Percentiles rank a stretch among this genome's conserved stretches.
Conservation (phyloP, 495 filamentous ascomycete genomes). For the Penicillium chermesinum region DNA sequence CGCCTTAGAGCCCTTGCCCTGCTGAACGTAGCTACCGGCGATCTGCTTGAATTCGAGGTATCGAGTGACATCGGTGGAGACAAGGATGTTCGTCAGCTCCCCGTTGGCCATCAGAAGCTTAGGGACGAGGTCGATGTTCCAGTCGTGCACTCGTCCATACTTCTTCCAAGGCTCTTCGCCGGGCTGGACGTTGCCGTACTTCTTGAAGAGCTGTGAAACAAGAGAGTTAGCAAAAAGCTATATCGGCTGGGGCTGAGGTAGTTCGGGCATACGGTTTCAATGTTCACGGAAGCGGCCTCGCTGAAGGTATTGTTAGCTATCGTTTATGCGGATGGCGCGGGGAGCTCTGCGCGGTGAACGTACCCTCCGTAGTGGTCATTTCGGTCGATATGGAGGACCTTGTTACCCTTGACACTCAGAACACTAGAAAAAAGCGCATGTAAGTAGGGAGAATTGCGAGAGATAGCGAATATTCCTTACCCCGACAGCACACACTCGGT, state of each 20-base stretch:
- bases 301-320: slow-evolving; percentile 42
- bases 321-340: slow-evolving; percentile 6
- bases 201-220: slow-evolving; percentile 75
- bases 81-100: slow-evolving; percentile 95
- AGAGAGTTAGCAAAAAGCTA: slow-evolving; percentile 6
- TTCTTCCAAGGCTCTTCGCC: slow-evolving; percentile 97
- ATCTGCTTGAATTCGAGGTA: slow-evolving; percentile 99
- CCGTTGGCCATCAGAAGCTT: slow-evolving; percentile 98
- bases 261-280: slow-evolving; percentile 70
- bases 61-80: slow-evolving; percentile 92
- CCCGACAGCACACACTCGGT: slow-evolving; percentile 98
- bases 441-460: neutral
- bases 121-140: slow-evolving; percentile 98
- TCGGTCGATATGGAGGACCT: slow-evolving; percentile 97
- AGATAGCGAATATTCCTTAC: slow-evolving; percentile 43
- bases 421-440: slow-evolving; percentile 51
- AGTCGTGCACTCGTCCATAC: slow-evolving; percentile 93
- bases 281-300: slow-evolving; percentile 90
- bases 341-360: slow-evolving; percentile 38
- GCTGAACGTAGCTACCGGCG: slow-evolving; percentile 95
- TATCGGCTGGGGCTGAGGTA: neutral
- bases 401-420: slow-evolving; percentile 96
- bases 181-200: slow-evolving; percentile 73
- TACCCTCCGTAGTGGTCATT: slow-evolving; percentile 99
- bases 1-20: slow-evolving; percentile 69